Base-by-base conservation (phyloP, 108 stramenopile species). In the Chaetoceros tenuissimus region DNA sequence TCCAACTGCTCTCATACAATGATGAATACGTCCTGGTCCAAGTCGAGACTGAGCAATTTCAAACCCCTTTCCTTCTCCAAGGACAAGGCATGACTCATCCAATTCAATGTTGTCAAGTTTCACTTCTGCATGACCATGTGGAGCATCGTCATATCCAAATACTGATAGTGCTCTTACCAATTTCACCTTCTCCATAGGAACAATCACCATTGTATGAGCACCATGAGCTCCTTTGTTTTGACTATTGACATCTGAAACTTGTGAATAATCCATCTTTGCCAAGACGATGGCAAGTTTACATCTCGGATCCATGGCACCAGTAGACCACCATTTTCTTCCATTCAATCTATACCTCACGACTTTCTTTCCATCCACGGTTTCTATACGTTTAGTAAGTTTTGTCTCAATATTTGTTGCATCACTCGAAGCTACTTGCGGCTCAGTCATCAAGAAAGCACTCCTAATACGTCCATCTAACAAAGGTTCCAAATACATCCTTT, bases 1-100 rank as follows among this genome's bases (percentile, higher is more conserved):
- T 44, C 98, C 98, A 55, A 97, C 69, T 0, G 91, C 86, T 46
- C 98, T 72, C 98, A 98, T 98, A 75, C 97, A 98, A 71, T 98
- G 97, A 80, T 97, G 96, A 51, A 98, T 88, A 27, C 97, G 81
- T 48, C 97, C 97, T 22, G 97, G 96, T 19, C 98, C 98, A 8
- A 98, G 67, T 29, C 98, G 59, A 24, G 85, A 78, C 70, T 98
- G 98, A 2, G 98, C 92, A 29, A 98, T 96, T 57, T 87, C 74
- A 64, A 97, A 97, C 23, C 98, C 98, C 44, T 80, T 60, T 31
- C 96, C 98, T 61, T 92, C 86, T 19, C 92, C 94, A 24, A 87
- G 60, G 55, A 98, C 62, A 25, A 91, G 67, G 44, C 79, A 71
- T 17, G 68, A 59, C 22, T 58, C 55, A n/a, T 58, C 51, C 43